These are phyloP conservation scores for Camellia lanceoleosa DNA, from an alignment of 148 eudicot species.

Conservation along the genomic window DNA sequence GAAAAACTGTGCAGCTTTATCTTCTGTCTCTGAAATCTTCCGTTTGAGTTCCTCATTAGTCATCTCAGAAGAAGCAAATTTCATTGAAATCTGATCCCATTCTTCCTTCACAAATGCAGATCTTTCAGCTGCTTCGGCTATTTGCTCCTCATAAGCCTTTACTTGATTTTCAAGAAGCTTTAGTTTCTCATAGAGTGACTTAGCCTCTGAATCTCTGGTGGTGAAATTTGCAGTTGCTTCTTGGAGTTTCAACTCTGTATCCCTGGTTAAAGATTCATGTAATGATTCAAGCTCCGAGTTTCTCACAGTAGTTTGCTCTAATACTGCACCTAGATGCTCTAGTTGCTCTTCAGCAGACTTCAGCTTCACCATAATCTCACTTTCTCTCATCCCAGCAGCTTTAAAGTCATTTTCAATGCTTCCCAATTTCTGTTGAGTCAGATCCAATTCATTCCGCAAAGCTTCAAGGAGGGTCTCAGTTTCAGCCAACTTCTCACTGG, in stretches of 20 bases:
- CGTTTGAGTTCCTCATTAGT: constrained; percentile 58
- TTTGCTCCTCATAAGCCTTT: constrained; percentile 43
- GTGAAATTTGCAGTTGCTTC: constrained; percentile 44
- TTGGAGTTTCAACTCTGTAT: constrained; percentile 54
- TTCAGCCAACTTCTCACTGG: constrained; percentile 57
- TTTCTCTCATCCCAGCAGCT: constrained; percentile 46
- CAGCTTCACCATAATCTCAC: constrained; percentile 53
- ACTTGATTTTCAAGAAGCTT: constrained; percentile 52
- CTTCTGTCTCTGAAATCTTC: constrained; percentile 48
- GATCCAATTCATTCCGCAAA: constrained; percentile 43
- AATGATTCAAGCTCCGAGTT: constrained; percentile 54
- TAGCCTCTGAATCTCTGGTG: constrained; percentile 56
- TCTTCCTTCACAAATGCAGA: constrained; percentile 46
- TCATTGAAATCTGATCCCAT: constrained; percentile 32
- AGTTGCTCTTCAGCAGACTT: constrained; percentile 58
- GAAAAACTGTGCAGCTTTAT: too few relatives aligned
- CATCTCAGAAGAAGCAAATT: constrained; percentile 42
- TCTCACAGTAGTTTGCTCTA: constrained; percentile 47
- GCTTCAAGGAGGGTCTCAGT: constrained; percentile 49
- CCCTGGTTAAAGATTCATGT: constrained; percentile 43
- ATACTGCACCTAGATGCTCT: constrained; percentile 42
- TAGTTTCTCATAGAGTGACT: constrained; percentile 53
- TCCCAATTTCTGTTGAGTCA: constrained; percentile 47
- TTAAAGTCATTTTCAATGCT: constrained; percentile 59
- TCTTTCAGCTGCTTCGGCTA: constrained; percentile 45